Base-by-base conservation (phyloP, 768 basidiomycete species). In the Boletus fagicola region DNA sequence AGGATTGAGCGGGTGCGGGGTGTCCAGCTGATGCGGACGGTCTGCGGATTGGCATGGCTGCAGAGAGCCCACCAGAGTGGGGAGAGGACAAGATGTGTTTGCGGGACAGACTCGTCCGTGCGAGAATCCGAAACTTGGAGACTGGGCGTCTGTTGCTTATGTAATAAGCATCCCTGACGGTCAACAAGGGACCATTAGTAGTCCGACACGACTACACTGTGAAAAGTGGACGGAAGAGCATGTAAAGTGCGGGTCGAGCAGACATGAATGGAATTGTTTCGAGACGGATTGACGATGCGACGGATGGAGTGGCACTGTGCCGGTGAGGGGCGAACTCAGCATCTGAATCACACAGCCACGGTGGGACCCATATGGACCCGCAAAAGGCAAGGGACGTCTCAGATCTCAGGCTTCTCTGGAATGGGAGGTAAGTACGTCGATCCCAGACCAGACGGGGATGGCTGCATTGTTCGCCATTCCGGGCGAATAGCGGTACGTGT, bases 21-120 rank as follows among this genome's bases (percentile, higher is more conserved):
- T 70, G 72, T n/a, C 77, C 79, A 40, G 78, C 75, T 53, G 83
- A 80, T 10, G 84, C 85, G 54, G 87, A 88, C 28, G 84, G 77
- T 61, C 86, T 79, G 65, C 87, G 83, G 60, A 77, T 77, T 70
- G 83, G 82, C 69, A 76, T 78, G 57, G 61, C 62, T 63, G 57
- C 46, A 42, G 26, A 53, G 56, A 64, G 67, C 69, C 72, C 61
- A 62, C 52, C 54, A 58, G 69, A 56, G 55, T 15, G 26, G 56
- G 33, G 35, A 46, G 22, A 30, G 38, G 48, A 46, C 47, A 38
- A 42, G 51, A 43, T 35, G 51, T 62, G 61, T 57, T 26, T 36
- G 53, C 56, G 54, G 38, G 49, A 60, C 48, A 54, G 44, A 47
- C 54, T 53, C 56, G 67, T 56, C 49, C 61, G 67, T 61, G 67